A percentile compares a stretch with the other conserved stretches of the same genome.
Conservation (phyloP, 345 rosid species). For the Gossypium australe region DNA sequence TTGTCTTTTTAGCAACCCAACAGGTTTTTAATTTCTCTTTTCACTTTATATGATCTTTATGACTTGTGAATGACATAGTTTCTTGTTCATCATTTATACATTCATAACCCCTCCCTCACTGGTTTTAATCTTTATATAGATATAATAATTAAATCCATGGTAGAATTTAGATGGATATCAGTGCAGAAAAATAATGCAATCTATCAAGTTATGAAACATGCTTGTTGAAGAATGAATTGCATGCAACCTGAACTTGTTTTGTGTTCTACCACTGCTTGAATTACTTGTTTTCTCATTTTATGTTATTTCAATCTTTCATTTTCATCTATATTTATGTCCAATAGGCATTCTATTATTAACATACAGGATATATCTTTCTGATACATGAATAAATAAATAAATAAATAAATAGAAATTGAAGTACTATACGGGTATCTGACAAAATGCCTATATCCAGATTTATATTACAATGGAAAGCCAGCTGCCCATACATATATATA, state of each 20-base stretch:
- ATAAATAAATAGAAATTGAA: too few relatives aligned
- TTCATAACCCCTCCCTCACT: neutral
- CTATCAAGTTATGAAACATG: neutral
- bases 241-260: neutral
- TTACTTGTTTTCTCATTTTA: too few relatives aligned
- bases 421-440: too few relatives aligned
- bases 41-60: neutral
- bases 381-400: too few relatives aligned
- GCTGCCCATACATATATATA: neutral
- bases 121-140: neutral
- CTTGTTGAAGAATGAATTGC: neutral
- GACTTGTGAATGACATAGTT: neutral
- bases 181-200: neutral
- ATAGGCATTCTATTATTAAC: too few relatives aligned
- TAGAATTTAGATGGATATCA: neutral
- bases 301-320: too few relatives aligned
- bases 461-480: too few relatives aligned
- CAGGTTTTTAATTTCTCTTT: neutral
- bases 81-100: conserved; percentile 1
- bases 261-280: too few relatives aligned
- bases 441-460: too few relatives aligned
- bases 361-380: neutral
- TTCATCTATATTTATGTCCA: too few relatives aligned
- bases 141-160: neutral
- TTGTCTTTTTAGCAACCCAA: conserved; percentile 8